Base-by-base conservation (phyloP, 2,329 filamentous ascomycete genomes). In the Verticillium albo-atrum region DNA sequence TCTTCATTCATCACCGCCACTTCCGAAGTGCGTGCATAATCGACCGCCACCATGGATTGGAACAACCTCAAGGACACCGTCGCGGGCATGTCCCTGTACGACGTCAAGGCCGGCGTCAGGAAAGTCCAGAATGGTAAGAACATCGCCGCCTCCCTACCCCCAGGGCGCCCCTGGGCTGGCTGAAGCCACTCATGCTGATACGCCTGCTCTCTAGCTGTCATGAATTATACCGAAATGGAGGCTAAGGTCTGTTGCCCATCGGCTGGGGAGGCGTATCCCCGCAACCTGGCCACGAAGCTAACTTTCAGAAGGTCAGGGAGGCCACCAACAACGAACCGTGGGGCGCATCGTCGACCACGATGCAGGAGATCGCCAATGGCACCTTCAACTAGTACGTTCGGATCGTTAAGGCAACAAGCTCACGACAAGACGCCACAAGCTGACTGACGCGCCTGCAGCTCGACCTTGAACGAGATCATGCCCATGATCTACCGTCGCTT, bases 401-500 rank as follows among this genome's bases (percentile, higher is more conserved):
- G 20, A 12, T 12, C 20, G 52, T n/a, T 15, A 25, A 6, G 14
- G 20, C n/a, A 50, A 7, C 10, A 10, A 23, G 20, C 20, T 37
- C 26, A 42, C 12, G n/a, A 27, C 23, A 47, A 20, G 20, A 17
- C 58, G 26, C 6, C 20, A 26, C 17, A 20, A 54, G 47, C 25
- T 35, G 37, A 52, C 54, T 32, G n/a, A 55, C 61, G 58, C 54
- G 62, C 58, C 54, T 50, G 26, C 50, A 97, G 94, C 74, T 92
- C 97, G 86, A 86, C 93, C 57, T 87, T 99, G 60, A 98, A 98
- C 76, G 95, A 99, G 76, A 98, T 99, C 73, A 99, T 99, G 95
- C 95, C 95, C 66, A 95, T 99, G 92, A 97, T 99, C 72, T 99
- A 99, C 81, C 95, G 96, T 71, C 91, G 95, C 65, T 99, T 99